phyloP scores from a whole-genome alignment of 495 filamentous ascomycete species.

The Tirmania nivea region DNA sequence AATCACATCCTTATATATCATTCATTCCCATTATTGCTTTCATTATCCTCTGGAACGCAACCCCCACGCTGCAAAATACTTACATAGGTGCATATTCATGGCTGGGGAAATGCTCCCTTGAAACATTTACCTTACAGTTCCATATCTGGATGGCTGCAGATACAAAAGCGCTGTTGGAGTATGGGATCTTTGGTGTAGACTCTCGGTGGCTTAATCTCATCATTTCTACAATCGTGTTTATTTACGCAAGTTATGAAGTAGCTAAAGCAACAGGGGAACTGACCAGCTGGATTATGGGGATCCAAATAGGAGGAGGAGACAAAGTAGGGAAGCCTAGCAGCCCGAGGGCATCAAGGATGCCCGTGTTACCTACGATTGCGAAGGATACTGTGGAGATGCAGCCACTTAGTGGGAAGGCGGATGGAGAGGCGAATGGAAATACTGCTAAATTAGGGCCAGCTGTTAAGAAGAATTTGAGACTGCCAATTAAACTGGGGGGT shows the following conservation, averaged over 20 bases:
- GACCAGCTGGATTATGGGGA: conserved; percentile 25
- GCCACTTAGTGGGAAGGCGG: neutral
- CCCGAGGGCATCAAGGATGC: neutral
- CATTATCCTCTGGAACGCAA: conserved; percentile 30
- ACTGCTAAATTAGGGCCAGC: neutral
- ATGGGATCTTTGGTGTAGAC: conserved; percentile 25
- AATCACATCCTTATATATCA: conserved; percentile 32
- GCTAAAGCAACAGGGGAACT: conserved; percentile 21
- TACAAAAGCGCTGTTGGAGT: conserved; percentile 29
- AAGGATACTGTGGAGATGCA: neutral
- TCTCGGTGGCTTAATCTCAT: conserved; percentile 18
- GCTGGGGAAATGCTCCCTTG: conserved; percentile 33
- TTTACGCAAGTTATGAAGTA: conserved; percentile 23
- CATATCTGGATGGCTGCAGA: conserved; percentile 43
- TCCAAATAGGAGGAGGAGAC: neutral
- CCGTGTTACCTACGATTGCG: neutral
- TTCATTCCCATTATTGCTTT: conserved; percentile 32
- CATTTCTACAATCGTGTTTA: conserved; percentile 23
- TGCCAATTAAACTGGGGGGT: conserved; percentile 1
- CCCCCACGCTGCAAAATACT: conserved; percentile 21
- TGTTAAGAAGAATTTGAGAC: conserved; percentile 9
- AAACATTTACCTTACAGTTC: conserved; percentile 37
- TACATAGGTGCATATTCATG: conserved; percentile 29
- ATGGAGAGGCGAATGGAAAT: conserved; percentile 1
- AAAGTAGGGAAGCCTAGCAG: neutral